Evolutionary conservation across 2,329 filamentous ascomycete species (phyloP).

Genomic region (Ceratocystis alfenasii): DNA sequence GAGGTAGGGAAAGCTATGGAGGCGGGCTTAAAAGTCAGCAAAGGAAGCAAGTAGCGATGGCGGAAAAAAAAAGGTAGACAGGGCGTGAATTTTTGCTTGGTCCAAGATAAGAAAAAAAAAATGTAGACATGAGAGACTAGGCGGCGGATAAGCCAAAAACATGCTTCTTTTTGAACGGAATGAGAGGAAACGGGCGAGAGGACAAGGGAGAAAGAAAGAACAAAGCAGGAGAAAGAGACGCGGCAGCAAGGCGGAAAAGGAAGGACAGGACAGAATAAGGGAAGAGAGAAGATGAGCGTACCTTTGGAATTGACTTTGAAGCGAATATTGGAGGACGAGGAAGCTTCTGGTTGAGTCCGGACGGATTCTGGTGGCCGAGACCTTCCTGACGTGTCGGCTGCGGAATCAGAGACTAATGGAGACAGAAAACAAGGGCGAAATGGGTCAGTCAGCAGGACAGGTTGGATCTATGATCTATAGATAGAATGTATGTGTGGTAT

Average conservation of each 20-base stretch:
- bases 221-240: background rate
- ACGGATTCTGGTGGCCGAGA: slow-evolving; percentile 16
- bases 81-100: background rate
- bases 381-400: slow-evolving; percentile 16
- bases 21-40: no score
- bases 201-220: background rate
- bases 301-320: slow-evolving; percentile 19
- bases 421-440: slow-evolving; percentile 2
- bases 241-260: background rate
- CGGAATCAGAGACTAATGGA: slow-evolving; percentile 16
- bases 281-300: slow-evolving; percentile 1
- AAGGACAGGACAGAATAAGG: background rate
- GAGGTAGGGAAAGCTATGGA: slow-evolving; percentile 15
- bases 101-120: background rate
- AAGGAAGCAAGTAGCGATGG: background rate
- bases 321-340: slow-evolving; percentile 14
- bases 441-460: background rate
- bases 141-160: background rate
- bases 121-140: background rate
- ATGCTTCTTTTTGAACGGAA: no score
- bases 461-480: background rate
- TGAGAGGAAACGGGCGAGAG: background rate
- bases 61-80: slow-evolving; percentile 3
- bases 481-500: background rate
- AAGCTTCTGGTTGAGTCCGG: slow-evolving; percentile 7